Evolutionary conservation across 306 rosid genomes (phyloP).

Genomic region (Nissolia schottii): DNA sequence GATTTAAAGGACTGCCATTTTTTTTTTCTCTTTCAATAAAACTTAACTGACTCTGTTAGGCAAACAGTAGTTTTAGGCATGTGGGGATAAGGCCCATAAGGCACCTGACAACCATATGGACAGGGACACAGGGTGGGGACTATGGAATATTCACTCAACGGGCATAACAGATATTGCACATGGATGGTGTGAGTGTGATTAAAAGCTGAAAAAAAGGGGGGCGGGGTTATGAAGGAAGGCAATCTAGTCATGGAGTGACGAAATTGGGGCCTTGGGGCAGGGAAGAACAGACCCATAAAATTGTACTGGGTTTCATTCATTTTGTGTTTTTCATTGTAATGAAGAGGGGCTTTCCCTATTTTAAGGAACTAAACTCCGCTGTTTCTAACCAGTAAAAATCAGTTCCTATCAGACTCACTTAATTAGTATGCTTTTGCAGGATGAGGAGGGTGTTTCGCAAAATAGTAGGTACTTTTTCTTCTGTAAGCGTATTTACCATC

Average conservation of each 20-base stretch:
- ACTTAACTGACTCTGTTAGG: not conserved
- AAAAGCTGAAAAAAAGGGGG: no score
- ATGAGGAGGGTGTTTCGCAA: constrained; percentile 55
- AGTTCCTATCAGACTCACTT: not conserved
- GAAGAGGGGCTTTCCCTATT: not conserved
- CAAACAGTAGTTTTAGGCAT: not conserved
- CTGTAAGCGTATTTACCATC: constrained; percentile 16
- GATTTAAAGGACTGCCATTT: not conserved
- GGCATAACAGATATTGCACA: not conserved
- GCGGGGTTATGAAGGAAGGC: not conserved
- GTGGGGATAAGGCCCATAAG: not conserved
- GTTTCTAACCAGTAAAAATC: not conserved
- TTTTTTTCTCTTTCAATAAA: not conserved
- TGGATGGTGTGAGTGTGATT: not conserved
- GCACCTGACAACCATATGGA: not conserved
- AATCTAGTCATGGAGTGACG: not conserved
- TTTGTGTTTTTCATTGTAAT: not conserved
- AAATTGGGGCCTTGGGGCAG: not conserved
- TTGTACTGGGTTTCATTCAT: not conserved
- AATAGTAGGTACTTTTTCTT: constrained; percentile 67
- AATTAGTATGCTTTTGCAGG: constrained; percentile 51
- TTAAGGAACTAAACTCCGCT: not conserved
- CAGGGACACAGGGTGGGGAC: not conserved
- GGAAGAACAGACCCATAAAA: not conserved
- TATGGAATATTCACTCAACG: not conserved